A percentile compares a stretch with the other conserved stretches of the same genome.
Conservation (phyloP, 257 asterid genomes). For the Thymus quinquecostatus region DNA sequence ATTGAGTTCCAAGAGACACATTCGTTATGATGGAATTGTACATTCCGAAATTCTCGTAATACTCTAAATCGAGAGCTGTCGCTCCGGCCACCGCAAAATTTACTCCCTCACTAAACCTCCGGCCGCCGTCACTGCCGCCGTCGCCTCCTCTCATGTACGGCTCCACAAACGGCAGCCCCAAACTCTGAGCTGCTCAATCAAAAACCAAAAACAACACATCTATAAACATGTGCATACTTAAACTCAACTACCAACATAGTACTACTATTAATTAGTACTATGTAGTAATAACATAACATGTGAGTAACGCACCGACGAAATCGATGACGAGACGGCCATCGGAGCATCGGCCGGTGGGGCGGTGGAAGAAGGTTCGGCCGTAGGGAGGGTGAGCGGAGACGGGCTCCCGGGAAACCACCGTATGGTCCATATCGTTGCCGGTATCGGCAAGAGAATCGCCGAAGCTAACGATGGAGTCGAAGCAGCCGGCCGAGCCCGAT, state of each 20-base stretch:
- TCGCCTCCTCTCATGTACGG: conserved; percentile 30
- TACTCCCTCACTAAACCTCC: conserved; percentile 32
- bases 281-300: too few species aligned
- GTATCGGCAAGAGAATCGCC: conserved; percentile 67
- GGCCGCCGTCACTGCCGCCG: neutral
- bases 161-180: conserved; percentile 41
- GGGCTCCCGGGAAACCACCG: conserved; percentile 6
- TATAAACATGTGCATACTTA: too few species aligned
- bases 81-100: conserved; percentile 59
- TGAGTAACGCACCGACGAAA: conserved; percentile 27
- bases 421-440: conserved; percentile 36
- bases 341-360: conserved; percentile 39
- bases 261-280: too few species aligned
- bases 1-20: conserved; percentile 38
- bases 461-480: conserved; percentile 51
- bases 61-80: conserved; percentile 33
- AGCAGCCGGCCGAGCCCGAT: conserved; percentile 26
- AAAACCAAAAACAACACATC: too few species aligned
- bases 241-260: neutral
- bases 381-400: conserved; percentile 42
- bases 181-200: conserved; percentile 33
- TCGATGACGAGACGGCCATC: conserved; percentile 43
- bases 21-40: conserved; percentile 6
- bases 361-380: conserved; percentile 58
- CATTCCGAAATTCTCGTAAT: conserved; percentile 43